Evolutionary conservation across 2,329 filamentous ascomycete genomes (phyloP), one percentile per base, ranked within the genome.

Genomic region (Calonectria crousiana): DNA sequence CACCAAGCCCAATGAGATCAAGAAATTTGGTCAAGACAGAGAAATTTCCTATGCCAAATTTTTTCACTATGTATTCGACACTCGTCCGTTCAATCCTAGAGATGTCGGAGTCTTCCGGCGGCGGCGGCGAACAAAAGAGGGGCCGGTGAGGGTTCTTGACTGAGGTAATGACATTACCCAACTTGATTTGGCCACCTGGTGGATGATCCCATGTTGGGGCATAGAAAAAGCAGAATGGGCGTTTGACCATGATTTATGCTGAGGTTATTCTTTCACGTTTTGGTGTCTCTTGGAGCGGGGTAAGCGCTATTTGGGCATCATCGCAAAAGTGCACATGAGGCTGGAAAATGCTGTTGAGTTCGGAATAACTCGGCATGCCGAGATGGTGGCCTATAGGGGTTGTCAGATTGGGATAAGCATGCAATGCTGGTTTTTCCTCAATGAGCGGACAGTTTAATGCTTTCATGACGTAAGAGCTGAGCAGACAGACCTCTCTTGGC

Each of bases 121-220:
- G 69, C 0, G 67, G 69, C 0, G 58, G 38, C 20, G 58, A 51
- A 9, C 51, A 53, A 52, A 34, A 58, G 13, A 74, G 67, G n/a
- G 74, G 67, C 58, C 10, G 38, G 1, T 77, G 47, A 20, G 75
- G 75, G 13, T 58, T 75, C 44, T 76, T 71, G 10, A 75, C 34
- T 1, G 75, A 77, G 1, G 58, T 75, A 18, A 77, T 53, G 5
- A 76, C 64, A 71, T 76, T 77, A 18, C 74, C 74, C 4, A 77
- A 34, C 5, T 69, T 66, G 23, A 77, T 77, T 0, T 47, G 67
- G 1, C 72, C 69, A 3, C 47, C 72, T 0, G 72, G 74, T 1
- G 74, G 67, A n/a, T 49, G 47, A 26, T 72, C 64, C 64, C 64
- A 72, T 6, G 69, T 72, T 5, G 74, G 72, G 0, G 75, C 69